Conservation (phyloP, 1,284 basidiomycete genomes). For the Termitomyces sp. region DNA sequence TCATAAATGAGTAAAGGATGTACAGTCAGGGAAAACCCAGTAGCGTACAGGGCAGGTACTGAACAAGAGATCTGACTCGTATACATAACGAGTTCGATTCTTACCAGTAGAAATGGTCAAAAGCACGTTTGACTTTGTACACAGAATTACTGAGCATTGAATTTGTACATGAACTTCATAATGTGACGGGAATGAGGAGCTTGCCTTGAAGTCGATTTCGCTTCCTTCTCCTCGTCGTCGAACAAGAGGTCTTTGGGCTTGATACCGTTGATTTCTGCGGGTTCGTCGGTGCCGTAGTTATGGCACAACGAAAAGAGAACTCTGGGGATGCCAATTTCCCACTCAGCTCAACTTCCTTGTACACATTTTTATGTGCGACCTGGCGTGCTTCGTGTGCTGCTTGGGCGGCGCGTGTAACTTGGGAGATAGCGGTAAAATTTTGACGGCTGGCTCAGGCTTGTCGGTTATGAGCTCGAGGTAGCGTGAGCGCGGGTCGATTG, state of each 20-base stretch:
- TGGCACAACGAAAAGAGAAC: neutral
- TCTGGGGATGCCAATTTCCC: conserved; percentile 41
- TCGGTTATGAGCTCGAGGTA: conserved; percentile 49
- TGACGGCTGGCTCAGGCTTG: conserved; percentile 47
- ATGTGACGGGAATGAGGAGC: neutral
- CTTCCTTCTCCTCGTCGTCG: conserved; percentile 41
- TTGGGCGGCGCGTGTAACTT: conserved; percentile 30
- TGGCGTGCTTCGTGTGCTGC: conserved; percentile 29
- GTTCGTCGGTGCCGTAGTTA: conserved; percentile 25
- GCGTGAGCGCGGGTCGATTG: conserved; percentile 33
- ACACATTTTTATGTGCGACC: conserved; percentile 30
- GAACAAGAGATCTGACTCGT: neutral
- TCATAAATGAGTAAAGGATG: neutral
- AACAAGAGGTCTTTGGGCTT: conserved; percentile 36
- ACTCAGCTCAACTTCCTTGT: conserved; percentile 76
- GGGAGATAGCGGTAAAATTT: conserved; percentile 38
- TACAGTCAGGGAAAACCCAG: neutral
- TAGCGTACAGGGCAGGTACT: conserved; percentile 40
- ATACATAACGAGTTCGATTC: neutral
- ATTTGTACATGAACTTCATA: neutral
- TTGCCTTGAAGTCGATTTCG: conserved; percentile 39
- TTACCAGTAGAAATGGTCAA: conserved; percentile 53
- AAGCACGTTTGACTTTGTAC: conserved; percentile 48
- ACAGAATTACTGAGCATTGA: conserved; percentile 31
- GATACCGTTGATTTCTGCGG: conserved; percentile 41